phyloP scores from a whole-genome alignment of 2,329 filamentous ascomycete genomes.

The Arthrocladium fulminans region DNA sequence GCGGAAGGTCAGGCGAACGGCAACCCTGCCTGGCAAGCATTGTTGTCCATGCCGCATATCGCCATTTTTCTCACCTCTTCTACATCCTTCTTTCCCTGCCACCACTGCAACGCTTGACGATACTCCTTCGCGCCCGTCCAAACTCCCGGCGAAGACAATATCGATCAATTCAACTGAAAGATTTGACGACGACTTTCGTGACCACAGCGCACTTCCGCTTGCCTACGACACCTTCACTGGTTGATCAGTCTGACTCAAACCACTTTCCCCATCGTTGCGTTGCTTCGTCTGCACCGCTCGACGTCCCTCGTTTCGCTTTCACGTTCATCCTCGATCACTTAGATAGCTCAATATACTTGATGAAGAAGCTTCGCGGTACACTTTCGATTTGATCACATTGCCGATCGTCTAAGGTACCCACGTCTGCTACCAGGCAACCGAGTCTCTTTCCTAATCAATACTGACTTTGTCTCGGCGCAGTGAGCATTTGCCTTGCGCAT shows the following conservation, averaged over 20 bases:
- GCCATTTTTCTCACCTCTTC: slow-evolving; percentile 10
- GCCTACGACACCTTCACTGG: slow-evolving; percentile 56
- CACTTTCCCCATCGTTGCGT: slow-evolving; percentile 27
- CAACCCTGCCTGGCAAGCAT: background rate
- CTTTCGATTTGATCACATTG: slow-evolving; percentile 5
- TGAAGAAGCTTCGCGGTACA: slow-evolving; percentile 10
- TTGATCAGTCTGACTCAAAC: slow-evolving; percentile 29
- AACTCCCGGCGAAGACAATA: slow-evolving; percentile 16
- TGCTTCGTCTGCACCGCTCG: slow-evolving; percentile 15
- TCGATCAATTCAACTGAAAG: slow-evolving; percentile 25
- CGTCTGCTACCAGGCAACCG: background rate
- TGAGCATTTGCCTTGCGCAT: background rate
- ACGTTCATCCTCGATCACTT: slow-evolving; percentile 10
- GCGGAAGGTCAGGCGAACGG: too few species aligned
- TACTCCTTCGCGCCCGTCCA: slow-evolving; percentile 16
- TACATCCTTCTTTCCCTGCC: slow-evolving; percentile 12
- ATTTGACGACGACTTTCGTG: slow-evolving; percentile 34
- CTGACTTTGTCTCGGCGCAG: slow-evolving; percentile 5
- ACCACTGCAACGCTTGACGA: slow-evolving; percentile 20
- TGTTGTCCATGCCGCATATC: background rate
- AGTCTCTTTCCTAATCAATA: background rate
- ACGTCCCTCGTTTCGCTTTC: slow-evolving; percentile 13
- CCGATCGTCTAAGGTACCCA: slow-evolving; percentile 8
- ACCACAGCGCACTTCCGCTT: slow-evolving; percentile 25
- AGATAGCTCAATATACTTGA: slow-evolving; percentile 14